A percentile compares a stretch with the other conserved stretches of the same genome.
phyloP scores from a whole-genome alignment of 805 yeast genomes.

The Starmerella apicola region DNA sequence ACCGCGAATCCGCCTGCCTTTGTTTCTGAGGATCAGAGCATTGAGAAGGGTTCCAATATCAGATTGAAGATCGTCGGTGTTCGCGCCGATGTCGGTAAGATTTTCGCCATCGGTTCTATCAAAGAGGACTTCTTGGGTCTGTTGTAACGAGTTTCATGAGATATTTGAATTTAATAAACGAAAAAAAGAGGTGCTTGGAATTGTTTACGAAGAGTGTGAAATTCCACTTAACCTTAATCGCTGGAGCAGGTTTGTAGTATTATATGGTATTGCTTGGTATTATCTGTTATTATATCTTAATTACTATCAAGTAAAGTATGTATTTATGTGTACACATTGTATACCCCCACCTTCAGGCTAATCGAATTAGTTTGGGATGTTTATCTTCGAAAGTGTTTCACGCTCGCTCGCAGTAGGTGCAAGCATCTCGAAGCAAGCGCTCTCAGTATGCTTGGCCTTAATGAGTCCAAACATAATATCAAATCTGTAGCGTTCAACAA shows the following conservation, averaged over 20 bases:
- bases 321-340: too few species aligned
- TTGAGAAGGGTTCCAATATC: conserved; percentile 86
- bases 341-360: too few species aligned
- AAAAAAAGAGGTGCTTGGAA: too few species aligned
- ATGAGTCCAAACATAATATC: conserved; percentile 22
- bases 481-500: conserved; percentile 22
- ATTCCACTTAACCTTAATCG: too few species aligned
- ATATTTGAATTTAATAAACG: too few species aligned
- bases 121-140: conserved; percentile 97
- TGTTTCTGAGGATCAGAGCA: conserved; percentile 86
- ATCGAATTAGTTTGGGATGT: too few species aligned
- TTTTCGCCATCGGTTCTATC: conserved; percentile 94
- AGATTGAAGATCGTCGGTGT: conserved; percentile 95
- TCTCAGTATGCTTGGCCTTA: conserved; percentile 15
- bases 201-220: too few species aligned
- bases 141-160: conserved; percentile 27
- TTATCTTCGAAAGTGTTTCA: too few species aligned
- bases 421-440: conserved; percentile 8
- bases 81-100: conserved; percentile 91
- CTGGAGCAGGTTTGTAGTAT: too few species aligned
- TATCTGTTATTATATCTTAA: too few species aligned
- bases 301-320: too few species aligned
- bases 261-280: too few species aligned
- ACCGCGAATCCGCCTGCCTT: conserved; percentile 98
- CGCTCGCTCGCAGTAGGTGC: conserved; percentile 5